Evolutionary conservation across 2,329 filamentous ascomycete species (phyloP).

Genomic region (Fusarium sp.): DNA sequence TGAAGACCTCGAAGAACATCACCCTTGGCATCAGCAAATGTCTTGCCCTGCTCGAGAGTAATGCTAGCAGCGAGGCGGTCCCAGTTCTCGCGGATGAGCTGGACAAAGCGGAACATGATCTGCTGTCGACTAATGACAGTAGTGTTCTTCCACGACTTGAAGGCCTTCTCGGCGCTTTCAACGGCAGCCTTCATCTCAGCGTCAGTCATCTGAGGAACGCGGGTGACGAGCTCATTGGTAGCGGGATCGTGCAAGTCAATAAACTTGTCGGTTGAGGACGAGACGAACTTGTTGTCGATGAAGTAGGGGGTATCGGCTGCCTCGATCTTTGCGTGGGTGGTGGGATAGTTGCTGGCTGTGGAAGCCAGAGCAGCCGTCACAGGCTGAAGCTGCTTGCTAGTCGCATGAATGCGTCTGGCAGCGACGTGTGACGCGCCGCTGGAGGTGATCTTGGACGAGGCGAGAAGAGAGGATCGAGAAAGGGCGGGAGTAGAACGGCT

Average conservation of each 20-base stretch:
- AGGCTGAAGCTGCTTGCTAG: constrained; percentile 66
- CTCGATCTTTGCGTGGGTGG: constrained; percentile 77
- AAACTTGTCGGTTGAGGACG: constrained; percentile 76
- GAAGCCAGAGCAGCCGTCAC: constrained; percentile 66
- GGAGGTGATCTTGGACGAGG: constrained; percentile 56
- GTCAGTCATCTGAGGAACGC: constrained; percentile 85
- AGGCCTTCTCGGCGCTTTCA: constrained; percentile 81
- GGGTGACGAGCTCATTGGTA: constrained; percentile 86
- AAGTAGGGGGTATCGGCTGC: constrained; percentile 83
- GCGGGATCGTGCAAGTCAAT: constrained; percentile 87
- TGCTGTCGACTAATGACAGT: constrained; percentile 81
- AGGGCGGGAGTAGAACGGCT: constrained; percentile 50
- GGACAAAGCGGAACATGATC: constrained; percentile 89
- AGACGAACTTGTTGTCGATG: constrained; percentile 81
- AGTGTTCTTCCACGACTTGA: constrained; percentile 78
- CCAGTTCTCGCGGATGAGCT: constrained; percentile 85
- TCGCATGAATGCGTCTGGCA: constrained; percentile 69
- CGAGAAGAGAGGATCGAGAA: constrained; percentile 50
- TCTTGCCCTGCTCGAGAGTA: constrained; percentile 90
- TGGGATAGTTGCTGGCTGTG: constrained; percentile 74
- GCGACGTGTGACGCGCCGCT: constrained; percentile 56
- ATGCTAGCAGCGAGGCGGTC: constrained; percentile 87
- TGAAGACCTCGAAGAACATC: constrained; percentile 86
- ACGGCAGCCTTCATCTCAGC: constrained; percentile 81
- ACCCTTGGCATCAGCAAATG: constrained; percentile 83